Conservation (phyloP, 192 early-diverging fungal genomes). For the Radiomyces spectabilis region DNA sequence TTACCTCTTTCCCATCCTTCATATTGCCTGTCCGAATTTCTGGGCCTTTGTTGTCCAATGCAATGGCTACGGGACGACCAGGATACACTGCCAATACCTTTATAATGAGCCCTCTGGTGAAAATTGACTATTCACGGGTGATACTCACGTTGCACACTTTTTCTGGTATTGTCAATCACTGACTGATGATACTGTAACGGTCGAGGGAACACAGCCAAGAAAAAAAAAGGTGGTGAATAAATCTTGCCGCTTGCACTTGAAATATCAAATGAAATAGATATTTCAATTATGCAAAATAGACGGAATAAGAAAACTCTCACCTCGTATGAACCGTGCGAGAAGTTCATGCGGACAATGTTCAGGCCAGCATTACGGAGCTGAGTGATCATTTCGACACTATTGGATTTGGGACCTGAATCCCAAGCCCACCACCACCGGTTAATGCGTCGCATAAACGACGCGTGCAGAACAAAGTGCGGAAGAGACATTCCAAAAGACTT, state of each 20-base stretch:
- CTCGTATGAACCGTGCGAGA: slow-evolving; percentile 54
- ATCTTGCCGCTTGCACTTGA: background rate
- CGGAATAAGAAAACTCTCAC: slow-evolving; percentile 12
- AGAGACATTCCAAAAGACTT: background rate
- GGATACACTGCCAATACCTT: slow-evolving; percentile 27
- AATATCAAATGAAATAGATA: too few relatives aligned
- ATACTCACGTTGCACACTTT: slow-evolving; percentile 40
- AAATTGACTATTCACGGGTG: too few relatives aligned
- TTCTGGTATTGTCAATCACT: slow-evolving; percentile 47
- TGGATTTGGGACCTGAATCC: slow-evolving; percentile 71
- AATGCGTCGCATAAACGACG: too few relatives aligned
- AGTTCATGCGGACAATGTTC: slow-evolving; percentile 82
- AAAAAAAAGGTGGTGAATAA: background rate
- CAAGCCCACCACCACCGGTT: too few relatives aligned
- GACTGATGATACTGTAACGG: slow-evolving; percentile 52
- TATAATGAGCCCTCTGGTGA: too few relatives aligned
- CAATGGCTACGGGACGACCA: slow-evolving; percentile 61
- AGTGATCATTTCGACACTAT: slow-evolving; percentile 70
- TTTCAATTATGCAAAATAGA: background rate
- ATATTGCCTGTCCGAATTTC: slow-evolving; percentile 85
- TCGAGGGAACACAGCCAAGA: slow-evolving; percentile 7
- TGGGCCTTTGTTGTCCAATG: slow-evolving; percentile 81
- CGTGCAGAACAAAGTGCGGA: background rate
- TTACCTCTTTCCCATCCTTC: slow-evolving; percentile 62
- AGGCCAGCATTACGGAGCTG: slow-evolving; percentile 69